Evolutionary conservation across 352 stramenopile genomes (phyloP), one percentile per base, ranked within the genome.

Genomic region (Pythium phragmiticola): DNA sequence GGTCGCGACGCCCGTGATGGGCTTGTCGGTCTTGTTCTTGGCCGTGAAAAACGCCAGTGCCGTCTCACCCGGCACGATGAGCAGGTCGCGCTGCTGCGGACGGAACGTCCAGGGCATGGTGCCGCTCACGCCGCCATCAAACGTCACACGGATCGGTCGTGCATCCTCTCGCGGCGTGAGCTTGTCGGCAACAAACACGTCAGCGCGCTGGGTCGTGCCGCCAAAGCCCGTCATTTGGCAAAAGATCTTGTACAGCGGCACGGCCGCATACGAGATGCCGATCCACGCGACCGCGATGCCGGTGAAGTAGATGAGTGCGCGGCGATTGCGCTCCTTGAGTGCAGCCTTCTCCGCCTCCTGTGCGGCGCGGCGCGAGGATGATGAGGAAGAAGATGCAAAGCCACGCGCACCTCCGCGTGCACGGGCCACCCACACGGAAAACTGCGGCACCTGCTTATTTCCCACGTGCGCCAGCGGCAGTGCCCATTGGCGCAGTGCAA

Each of bases 191-290:
- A 86, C 79, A 42, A 92, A 81, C n/a, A 81, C 70, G 37, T 95
- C 82, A 1, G 71, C 75, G 53, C 89, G 78, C 63, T 92, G 89
- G 19, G 95, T 98, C 26, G 96, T 98, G 30, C 96, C 95, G 39
- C 96, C 96, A 75, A 98, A 99, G 37, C 97, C 97, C 19, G 97
- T 99, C 61, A 97, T 93, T 72, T 99, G 96, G 75, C 97, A 99
- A 72, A 99, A 99, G 37, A 98, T 95, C 74, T 99, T 99, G 84
- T 99, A 99, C 43, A 99, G 74, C 49, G 97, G 97, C 36, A 99
- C 97, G 16, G 97, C 90, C 6, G 96, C 97, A 67, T 99, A 99
- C 46, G 92, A 97, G 28, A 98, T 78, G 13, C 96, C 97, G 2
- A 99, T 61, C 50, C 91, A 96, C 11, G 91, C 91, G 19, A 99